Evolutionary conservation across 371 early-diverging fungal species (phyloP).

Genomic region (Mycotypha africana): DNA sequence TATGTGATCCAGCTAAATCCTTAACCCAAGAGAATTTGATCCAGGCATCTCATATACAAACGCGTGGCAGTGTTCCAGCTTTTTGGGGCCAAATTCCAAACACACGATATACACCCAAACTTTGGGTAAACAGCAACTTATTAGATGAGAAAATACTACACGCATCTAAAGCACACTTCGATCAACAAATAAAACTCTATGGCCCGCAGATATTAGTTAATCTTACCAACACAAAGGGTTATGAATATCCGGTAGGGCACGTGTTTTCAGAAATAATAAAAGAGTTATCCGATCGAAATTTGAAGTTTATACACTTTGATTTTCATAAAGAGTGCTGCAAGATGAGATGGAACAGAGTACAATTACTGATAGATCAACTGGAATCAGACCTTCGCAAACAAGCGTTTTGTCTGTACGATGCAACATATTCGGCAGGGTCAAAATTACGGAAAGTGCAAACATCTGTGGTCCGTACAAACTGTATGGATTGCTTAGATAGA

Average conservation of each 20-base stretch:
- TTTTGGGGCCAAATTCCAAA: constrained; percentile 93
- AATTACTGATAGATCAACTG: constrained; percentile 66
- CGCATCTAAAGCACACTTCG: constrained; percentile 65
- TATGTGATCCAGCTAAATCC: constrained; percentile 32
- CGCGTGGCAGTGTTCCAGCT: constrained; percentile 96
- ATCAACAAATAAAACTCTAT: constrained; percentile 60
- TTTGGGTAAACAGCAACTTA: constrained; percentile 51
- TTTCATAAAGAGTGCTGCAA: constrained; percentile 94
- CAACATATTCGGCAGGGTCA: constrained; percentile 9
- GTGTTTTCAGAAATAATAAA: constrained; percentile 54
- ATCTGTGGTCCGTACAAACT: constrained; percentile 94
- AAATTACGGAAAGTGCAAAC: constrained; percentile 50
- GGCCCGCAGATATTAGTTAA: constrained; percentile 81
- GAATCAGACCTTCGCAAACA: constrained; percentile 59
- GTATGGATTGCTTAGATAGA: constrained; percentile 99
- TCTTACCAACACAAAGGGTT: constrained; percentile 85
- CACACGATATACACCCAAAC: constrained; percentile 84
- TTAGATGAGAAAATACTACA: constrained; percentile 41
- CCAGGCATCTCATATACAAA: constrained; percentile 78
- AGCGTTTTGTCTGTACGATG: constrained; percentile 23
- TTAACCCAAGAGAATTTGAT: constrained; percentile 13
- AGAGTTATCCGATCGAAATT: constrained; percentile 44
- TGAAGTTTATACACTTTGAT: constrained; percentile 87
- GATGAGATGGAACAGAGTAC: constrained; percentile 81
- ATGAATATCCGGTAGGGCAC: constrained; percentile 76